Evolutionary conservation across 495 filamentous ascomycete species (phyloP).

Genomic region (Penicillium tannophilum): DNA sequence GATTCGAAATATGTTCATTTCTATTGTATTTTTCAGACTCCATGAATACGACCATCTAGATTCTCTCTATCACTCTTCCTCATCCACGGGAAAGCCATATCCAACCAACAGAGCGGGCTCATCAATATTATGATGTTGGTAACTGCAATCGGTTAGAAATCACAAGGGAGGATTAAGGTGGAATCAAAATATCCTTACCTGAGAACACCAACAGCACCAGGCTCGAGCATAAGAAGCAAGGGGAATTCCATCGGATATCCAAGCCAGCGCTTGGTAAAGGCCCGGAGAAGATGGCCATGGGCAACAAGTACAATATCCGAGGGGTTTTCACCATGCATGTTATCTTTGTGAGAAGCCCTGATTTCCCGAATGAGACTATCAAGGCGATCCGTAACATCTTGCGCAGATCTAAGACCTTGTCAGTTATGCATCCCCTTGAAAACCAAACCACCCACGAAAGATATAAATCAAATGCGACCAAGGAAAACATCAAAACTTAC

Average conservation of each 20-base stretch:
- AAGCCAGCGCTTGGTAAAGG: conserved; percentile 79
- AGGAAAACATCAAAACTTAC: conserved; percentile 25
- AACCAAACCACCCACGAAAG: background rate
- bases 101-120: conserved; percentile 40
- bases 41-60: background rate
- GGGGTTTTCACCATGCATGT: conserved; percentile 50
- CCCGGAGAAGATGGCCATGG: conserved; percentile 77
- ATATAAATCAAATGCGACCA: background rate
- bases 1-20: background rate
- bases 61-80: background rate
- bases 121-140: conserved; percentile 39
- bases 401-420: conserved; percentile 38
- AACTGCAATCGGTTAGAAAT: conserved; percentile 14
- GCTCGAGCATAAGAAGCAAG: conserved; percentile 69
- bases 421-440: background rate
- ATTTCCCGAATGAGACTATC: conserved; percentile 71
- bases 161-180: background rate
- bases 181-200: conserved; percentile 41
- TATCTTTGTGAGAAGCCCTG: conserved; percentile 47
- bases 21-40: background rate
- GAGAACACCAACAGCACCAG: conserved; percentile 73
- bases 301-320: conserved; percentile 63
- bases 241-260: conserved; percentile 63
- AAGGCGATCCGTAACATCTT: conserved; percentile 62
- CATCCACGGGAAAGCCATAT: conserved; percentile 32